Percentiles rank a stretch among this genome's conserved stretches.
Conservation (phyloP, 768 basidiomycete species). For the Artomyces pyxidatus region DNA sequence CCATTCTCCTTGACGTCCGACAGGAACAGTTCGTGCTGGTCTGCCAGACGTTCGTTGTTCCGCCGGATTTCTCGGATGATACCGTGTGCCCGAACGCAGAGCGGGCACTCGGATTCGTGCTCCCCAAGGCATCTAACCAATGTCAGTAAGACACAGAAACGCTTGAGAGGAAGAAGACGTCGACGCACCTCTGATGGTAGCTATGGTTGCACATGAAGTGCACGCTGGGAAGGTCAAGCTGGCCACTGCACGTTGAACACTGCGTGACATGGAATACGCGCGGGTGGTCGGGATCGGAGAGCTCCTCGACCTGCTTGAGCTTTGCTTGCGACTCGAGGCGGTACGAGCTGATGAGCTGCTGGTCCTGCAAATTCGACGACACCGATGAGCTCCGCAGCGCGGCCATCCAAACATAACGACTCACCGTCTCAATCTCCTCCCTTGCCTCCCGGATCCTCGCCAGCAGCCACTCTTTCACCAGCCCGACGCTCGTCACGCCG, state of each 20-base stretch:
- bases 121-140: constrained; percentile 73
- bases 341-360: constrained; percentile 81
- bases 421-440: constrained; percentile 73
- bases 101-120: constrained; percentile 84
- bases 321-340: constrained; percentile 76
- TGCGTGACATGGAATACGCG: constrained; percentile 91
- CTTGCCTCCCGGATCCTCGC: constrained; percentile 63
- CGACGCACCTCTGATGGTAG: constrained; percentile 80
- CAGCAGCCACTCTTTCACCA: constrained; percentile 89
- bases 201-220: constrained; percentile 99
- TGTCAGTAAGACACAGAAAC: not conserved
- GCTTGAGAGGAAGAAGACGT: not conserved
- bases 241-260: constrained; percentile 83
- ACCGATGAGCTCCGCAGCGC: not conserved
- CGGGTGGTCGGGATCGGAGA: constrained; percentile 71
- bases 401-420: constrained; percentile 20
- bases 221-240: constrained; percentile 85
- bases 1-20: constrained; percentile 65
- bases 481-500: constrained; percentile 81
- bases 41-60: constrained; percentile 77
- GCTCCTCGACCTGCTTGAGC: constrained; percentile 71
- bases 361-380: constrained; percentile 49
- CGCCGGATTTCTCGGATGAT: constrained; percentile 84
- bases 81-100: constrained; percentile 79
- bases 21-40: constrained; percentile 75